Base-by-base conservation (phyloP, 345 rosid species). In the Adansonia digitata region DNA sequence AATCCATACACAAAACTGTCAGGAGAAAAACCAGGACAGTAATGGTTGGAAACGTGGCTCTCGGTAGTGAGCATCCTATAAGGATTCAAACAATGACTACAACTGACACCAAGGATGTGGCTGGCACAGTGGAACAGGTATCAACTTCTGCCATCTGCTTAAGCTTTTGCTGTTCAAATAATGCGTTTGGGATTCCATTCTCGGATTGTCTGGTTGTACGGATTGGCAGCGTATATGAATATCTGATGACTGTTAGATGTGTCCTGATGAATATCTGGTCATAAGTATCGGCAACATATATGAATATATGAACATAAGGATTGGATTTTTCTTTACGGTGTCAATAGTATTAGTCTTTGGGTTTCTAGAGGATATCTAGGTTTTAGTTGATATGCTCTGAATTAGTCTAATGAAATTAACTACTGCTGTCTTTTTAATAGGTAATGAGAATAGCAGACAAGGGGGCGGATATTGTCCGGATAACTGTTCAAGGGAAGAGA, bases 61-160 rank as follows among this genome's bases (percentile, higher is more conserved):
- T 93, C 81, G 99, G 99, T 6, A 90, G 98, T 68, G 90, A 95
- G 14, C 96, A 95, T 86, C 99, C 99, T 3, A 84, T 95, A 52
- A 88, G 97, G 80, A 85, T 95, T 78, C 99, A 95, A 64, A 95
- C 99, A 2, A 95, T 95, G 99, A 95, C 99, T 68, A 95, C 98
- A 57, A 77, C 84, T 0, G 96, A 95, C 82, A 95, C 99, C 10
- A 93, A 91, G 81, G 92, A 95, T 81, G 84, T 93, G 75, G 85
- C 96, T 81, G 97, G 77, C n/a, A 95, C 99, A 63, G 94, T 95
- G 73, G 98, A 93, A 71, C 82, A 95, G 98, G 99, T 95, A 81
- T 63, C 57, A 69, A 40, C 27, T 37, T 71, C 31, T 68, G 63
- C 24, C 18, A 5, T 42, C 26, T 9, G 67, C 13, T 77, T 74